These are phyloP conservation scores for Leccinellum rugosiceps DNA, from an alignment of 768 basidiomycete species.

Conservation along the genomic window DNA sequence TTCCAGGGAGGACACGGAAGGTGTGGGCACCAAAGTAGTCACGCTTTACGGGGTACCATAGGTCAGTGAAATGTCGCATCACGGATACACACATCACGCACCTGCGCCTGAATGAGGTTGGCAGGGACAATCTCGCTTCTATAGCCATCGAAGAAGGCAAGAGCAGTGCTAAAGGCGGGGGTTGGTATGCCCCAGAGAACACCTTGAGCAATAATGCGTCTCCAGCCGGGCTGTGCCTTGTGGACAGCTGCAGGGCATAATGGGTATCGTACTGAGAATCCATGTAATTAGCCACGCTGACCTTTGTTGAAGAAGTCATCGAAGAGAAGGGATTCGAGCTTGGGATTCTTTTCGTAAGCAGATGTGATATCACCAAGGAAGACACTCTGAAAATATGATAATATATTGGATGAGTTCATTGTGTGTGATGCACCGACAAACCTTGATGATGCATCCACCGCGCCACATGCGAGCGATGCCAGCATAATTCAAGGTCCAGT, in stretches of 20 bases:
- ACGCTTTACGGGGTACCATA: slow-evolving; percentile 47
- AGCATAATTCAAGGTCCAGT: slow-evolving; percentile 95
- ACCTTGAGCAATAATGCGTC: slow-evolving; percentile 93
- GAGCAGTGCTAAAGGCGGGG: slow-evolving; percentile 96
- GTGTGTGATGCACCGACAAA: slow-evolving; percentile 23
- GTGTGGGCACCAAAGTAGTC: slow-evolving; percentile 99
- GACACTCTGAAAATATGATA: slow-evolving; percentile 55
- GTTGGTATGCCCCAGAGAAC: slow-evolving; percentile 97
- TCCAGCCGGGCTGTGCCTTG: slow-evolving; percentile 96
- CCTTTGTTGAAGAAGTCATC: slow-evolving; percentile 98
- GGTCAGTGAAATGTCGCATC: not conserved
- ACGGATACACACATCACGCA: slow-evolving; percentile 25
- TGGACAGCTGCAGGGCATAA: slow-evolving; percentile 59
- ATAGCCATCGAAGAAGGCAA: slow-evolving; percentile 99
- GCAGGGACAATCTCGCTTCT: slow-evolving; percentile 92
- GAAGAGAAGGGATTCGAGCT: slow-evolving; percentile 90
- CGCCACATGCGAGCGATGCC: slow-evolving; percentile 99
- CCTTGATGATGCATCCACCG: slow-evolving; percentile 99
- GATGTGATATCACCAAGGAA: slow-evolving; percentile 91
- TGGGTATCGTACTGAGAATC: slow-evolving; percentile 1
- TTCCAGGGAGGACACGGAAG: slow-evolving; percentile 90
- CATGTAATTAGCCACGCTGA: slow-evolving; percentile 20
- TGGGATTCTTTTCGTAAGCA: slow-evolving; percentile 81
- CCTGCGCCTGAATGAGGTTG: slow-evolving; percentile 92
- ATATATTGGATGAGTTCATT: slow-evolving; percentile 6